Base-by-base conservation (phyloP, 352 stramenopile species). In the Pythium brachiatum region DNA sequence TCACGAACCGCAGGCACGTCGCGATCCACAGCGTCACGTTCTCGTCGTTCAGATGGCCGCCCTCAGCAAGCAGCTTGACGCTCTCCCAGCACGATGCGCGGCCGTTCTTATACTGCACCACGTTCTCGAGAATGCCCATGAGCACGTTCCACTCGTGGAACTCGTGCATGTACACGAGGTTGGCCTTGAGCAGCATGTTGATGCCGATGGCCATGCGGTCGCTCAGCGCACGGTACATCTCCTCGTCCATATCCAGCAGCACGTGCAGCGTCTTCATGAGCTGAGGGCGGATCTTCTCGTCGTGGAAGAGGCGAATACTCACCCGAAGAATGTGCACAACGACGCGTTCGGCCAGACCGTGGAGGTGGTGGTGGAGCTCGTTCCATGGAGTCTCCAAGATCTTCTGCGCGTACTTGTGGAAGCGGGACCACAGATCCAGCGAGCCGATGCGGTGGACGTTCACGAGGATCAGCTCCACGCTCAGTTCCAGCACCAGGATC, bases 81-180 rank as follows among this genome's bases (percentile, higher is more conserved):
- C 81, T 91, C 51, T 95, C 86, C 79, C 84, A 91, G 63, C 83
- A 91, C 23, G 81, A 72, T 6, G 79, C 73, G 9, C 81, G 76
- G 13, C 78, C 84, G 50, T 88, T 89, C 21, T 88, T 89, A 65
- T 88, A 88, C 74, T 90, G 79, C 15, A 91, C 83, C 1, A 93
- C 79, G 34, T 86, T 83, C 48, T 89, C 75, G 18, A 95, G 54
- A 29, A 95, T 86, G 20, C 81, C 78, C 54, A 94, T 58, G 16
- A 92, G 64, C 15, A 90, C 73, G n/a, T 79, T 51, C 83, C 85
- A 91, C 55, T 94, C 84, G 68, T 86, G 73, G 52, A 91, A 92
- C 31, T 90, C 72, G 62, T 92, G 80, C 84, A 95, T 92, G 75
- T 95, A 95, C 64, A 94, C 84, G 16, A 92, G 68, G 36, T 95